Percentiles rank a stretch among this genome's conserved stretches.
These are phyloP conservation scores for Colletotrichum phormii DNA, from an alignment of 2,329 filamentous ascomycete genomes.

Conservation along the genomic window DNA sequence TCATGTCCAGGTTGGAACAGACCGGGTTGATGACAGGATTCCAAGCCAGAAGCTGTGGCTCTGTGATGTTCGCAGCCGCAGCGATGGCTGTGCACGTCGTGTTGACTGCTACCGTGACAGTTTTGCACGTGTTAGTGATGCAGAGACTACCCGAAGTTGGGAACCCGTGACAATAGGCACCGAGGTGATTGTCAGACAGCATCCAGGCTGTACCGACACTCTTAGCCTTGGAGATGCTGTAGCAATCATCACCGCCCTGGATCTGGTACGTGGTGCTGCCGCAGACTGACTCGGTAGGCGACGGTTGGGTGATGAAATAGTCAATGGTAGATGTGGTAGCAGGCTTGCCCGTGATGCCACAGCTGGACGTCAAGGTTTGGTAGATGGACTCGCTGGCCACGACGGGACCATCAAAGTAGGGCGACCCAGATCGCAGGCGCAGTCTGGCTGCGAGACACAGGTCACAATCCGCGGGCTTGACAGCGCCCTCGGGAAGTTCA, in stretches of 20 bases:
- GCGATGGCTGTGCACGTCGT: constrained; percentile 28
- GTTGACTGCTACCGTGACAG: not conserved
- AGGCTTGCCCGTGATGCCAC: constrained; percentile 37
- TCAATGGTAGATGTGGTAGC: constrained; percentile 28
- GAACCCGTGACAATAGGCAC: constrained; percentile 26
- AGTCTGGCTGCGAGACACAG: constrained; percentile 37
- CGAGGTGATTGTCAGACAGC: constrained; percentile 40
- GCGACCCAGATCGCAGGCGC: constrained; percentile 39
- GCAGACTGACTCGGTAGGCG: constrained; percentile 32
- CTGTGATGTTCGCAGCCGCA: constrained; percentile 37
- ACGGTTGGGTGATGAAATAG: constrained; percentile 29
- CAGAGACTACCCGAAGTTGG: constrained; percentile 37
- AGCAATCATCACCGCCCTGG: constrained; percentile 37
- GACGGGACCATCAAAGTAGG: constrained; percentile 40
- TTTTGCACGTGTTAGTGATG: constrained; percentile 38
- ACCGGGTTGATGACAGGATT: constrained; percentile 14
- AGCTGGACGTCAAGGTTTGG: constrained; percentile 40
- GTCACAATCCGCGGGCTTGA: constrained; percentile 33
- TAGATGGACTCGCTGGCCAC: constrained; percentile 38
- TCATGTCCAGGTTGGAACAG: constrained; percentile 15
- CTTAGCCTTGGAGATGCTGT: constrained; percentile 37
- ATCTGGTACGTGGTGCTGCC: constrained; percentile 37
- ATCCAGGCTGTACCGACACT: constrained; percentile 38
- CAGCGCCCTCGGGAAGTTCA: constrained; percentile 20
- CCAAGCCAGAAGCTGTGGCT: constrained; percentile 13